Evolutionary conservation across 805 yeast genomes (phyloP), one percentile per base, ranked within the genome.

Genomic region (Candida xyloterini): DNA sequence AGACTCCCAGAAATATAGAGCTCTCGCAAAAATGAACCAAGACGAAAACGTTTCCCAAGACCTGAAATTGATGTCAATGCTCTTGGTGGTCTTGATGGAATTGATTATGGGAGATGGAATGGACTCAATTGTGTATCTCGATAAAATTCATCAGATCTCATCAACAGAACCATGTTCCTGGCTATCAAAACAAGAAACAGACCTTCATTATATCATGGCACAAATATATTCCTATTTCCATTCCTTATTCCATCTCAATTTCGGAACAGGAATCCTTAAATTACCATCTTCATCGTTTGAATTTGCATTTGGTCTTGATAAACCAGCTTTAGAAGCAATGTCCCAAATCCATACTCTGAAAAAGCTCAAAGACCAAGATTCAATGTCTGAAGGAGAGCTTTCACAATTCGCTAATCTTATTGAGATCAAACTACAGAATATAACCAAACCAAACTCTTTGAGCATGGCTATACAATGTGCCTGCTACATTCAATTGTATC

Each of bases 11-110:
- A 33, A 24, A 13, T 39, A 11, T 16, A 21, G 42, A 11, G 28
- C 42, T 15, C 15, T 27, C 21, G 38, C 38, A 6, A 39, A 39
- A 28, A 10, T 39, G 20, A 15, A 14, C 25, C 23, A 25, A 11
- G n/a, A 10, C 18, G 15, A 18, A 11, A 18, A 27, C n/a, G 16
- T 15, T 11, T 7, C 27, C 6, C 29, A 28, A 10, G 42, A 38
- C 3, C 14, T 15, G 5, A 5, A 22, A 10, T 15, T 15, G 11
- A 21, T 38, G 24, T 15, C 33, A 15, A 27, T 21, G 28, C 23
- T 39, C 10, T 13, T 39, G 26, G 15, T 39, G 10, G 42, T 33
- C 10, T 20, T 39, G n/a, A 33, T 39, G 42, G 42, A 39, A 18
- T 13, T 33, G 10, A 16, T 39, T 15, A 33, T 39, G 33, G 42